Percentiles rank a stretch among this genome's conserved stretches.
Conservation (phyloP, 2,329 filamentous ascomycete genomes). For the Capronia epimyces region DNA sequence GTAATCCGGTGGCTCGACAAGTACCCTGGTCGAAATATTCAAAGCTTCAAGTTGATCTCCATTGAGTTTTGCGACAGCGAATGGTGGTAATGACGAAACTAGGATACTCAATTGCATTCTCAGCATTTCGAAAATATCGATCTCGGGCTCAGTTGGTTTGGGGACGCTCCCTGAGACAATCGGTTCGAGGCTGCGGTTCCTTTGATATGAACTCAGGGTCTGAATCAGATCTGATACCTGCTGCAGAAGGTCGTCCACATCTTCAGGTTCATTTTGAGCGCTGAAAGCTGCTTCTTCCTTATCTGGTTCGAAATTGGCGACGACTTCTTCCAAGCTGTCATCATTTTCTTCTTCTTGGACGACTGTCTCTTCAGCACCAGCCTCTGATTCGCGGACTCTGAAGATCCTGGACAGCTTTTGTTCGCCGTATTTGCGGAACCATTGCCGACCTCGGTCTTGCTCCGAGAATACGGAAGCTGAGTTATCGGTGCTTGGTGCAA, state of each 20-base stretch:
- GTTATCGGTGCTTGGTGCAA: slow-evolving; percentile 46
- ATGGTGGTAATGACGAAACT: slow-evolving; percentile 71
- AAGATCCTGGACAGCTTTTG: slow-evolving; percentile 32
- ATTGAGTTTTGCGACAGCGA: slow-evolving; percentile 77
- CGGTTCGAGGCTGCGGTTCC: slow-evolving; percentile 50
- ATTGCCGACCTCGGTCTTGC: slow-evolving; percentile 41
- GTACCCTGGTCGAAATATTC: slow-evolving; percentile 71
- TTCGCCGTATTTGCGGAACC: slow-evolving; percentile 43
- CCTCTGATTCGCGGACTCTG: slow-evolving; percentile 2
- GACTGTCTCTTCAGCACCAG: slow-evolving; percentile 27
- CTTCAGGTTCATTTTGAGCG: slow-evolving; percentile 39
- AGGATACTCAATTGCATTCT: slow-evolving; percentile 70
- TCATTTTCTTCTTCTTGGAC: slow-evolving; percentile 34
- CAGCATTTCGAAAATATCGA: slow-evolving; percentile 62
- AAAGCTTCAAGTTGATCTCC: slow-evolving; percentile 79
- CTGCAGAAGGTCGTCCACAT: slow-evolving; percentile 48
- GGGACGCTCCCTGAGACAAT: slow-evolving; percentile 41
- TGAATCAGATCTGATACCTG: slow-evolving; percentile 58
- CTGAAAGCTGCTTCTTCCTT: slow-evolving; percentile 28
- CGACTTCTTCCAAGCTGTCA: slow-evolving; percentile 40
- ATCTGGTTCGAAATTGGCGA: slow-evolving; percentile 40
- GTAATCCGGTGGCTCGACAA: slow-evolving; percentile 67
- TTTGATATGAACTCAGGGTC: slow-evolving; percentile 58
- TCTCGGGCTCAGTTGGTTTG: slow-evolving; percentile 52
- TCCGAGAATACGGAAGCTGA: slow-evolving; percentile 40